phyloP scores from a whole-genome alignment of 176 grass and related monocot species.

The Ensete glaucum region DNA sequence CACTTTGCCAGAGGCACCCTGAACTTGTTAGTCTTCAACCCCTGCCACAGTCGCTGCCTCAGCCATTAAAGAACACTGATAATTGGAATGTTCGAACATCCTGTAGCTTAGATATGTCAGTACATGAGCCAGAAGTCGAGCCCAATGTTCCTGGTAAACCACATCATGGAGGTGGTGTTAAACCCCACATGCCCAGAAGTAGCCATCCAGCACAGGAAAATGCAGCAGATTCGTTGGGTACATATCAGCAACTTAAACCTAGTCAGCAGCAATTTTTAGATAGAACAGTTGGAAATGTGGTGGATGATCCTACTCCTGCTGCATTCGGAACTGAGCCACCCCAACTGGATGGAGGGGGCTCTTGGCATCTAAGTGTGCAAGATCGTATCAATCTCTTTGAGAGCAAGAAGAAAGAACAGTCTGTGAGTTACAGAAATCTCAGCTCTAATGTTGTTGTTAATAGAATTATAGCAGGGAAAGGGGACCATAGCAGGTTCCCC shows the following conservation, averaged over 20 bases:
- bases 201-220: not conserved
- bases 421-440: slow-evolving; percentile 44
- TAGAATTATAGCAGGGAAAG: slow-evolving; percentile 50
- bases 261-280: not conserved
- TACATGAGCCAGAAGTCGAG: slow-evolving; percentile 58
- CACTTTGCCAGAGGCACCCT: slow-evolving; percentile 66
- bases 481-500: slow-evolving; percentile 67
- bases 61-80: slow-evolving; percentile 52
- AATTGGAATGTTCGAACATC: slow-evolving; percentile 59
- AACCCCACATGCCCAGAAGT: not conserved
- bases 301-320: slow-evolving; percentile 27
- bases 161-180: not conserved
- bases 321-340: not conserved
- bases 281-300: slow-evolving; percentile 35
- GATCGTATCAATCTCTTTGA: slow-evolving; percentile 95
- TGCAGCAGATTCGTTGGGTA: not conserved
- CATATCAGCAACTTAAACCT: slow-evolving; percentile 10
- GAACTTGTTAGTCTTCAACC: slow-evolving; percentile 41
- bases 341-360: slow-evolving; percentile 18
- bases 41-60: slow-evolving; percentile 24
- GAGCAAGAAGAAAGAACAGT: slow-evolving; percentile 62
- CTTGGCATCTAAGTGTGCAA: slow-evolving; percentile 61
- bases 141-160: not conserved
- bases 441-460: slow-evolving; percentile 30
- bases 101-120: slow-evolving; percentile 85